phyloP scores from a whole-genome alignment of 345 rosid genomes.

The Adansonia digitata region DNA sequence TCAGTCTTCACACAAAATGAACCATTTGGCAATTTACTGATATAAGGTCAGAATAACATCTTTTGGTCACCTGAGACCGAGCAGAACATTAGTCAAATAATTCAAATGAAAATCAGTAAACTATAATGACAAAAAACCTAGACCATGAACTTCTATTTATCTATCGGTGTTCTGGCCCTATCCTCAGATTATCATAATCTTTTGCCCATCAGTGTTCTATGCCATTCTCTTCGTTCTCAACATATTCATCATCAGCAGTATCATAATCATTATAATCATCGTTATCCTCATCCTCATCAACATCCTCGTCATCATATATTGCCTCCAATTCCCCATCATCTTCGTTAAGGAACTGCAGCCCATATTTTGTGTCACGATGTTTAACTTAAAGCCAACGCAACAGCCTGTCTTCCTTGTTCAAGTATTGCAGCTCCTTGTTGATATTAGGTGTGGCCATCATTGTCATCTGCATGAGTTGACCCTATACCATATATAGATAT shows the following conservation, averaged over 20 bases:
- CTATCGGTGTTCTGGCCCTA: neutral
- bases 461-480: constrained; percentile 74
- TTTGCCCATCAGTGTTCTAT: neutral
- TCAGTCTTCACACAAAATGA: too few relatives aligned
- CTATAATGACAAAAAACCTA: neutral
- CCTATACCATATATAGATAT: constrained; percentile 39
- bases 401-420: constrained; percentile 90
- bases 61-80: neutral
- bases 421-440: constrained; percentile 87
- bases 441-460: constrained; percentile 95
- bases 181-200: neutral
- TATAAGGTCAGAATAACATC: neutral
- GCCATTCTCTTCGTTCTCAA: neutral
- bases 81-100: neutral
- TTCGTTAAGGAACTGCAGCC: constrained; percentile 20
- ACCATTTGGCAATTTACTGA: too few relatives aligned
- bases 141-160: neutral
- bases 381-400: constrained; percentile 91
- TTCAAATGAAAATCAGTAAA: neutral
- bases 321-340: constrained; percentile 25
- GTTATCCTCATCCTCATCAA: constrained; percentile 8
- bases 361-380: constrained; percentile 52
- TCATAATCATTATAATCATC: too few relatives aligned
- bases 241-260: neutral
- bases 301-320: constrained; percentile 19